Evolutionary conservation across 2,329 filamentous ascomycete species (phyloP), one percentile per base, ranked within the genome.

Genomic region (Fusarium sublunatum): DNA sequence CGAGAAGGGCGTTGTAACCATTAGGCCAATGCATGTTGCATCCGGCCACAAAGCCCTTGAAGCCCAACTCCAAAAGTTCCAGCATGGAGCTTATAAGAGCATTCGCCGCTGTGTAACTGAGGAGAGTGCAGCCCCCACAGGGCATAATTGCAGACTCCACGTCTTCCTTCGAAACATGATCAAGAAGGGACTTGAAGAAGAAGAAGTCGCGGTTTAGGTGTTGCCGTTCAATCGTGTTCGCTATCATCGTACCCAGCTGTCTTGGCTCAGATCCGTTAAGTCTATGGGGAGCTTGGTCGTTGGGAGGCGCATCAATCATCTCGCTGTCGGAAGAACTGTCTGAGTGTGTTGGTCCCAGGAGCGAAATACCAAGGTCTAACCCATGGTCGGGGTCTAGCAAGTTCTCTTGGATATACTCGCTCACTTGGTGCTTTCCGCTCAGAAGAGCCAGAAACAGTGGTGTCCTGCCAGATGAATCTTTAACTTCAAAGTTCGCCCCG

Each of bases 1-100:
- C 35, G 8, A 64, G 42, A 19, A 71, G 48, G 7, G 65, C 65
- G 19, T 71, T 71, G 50, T 63, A 71, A 4, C 69, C 69, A 11
- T 45, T 10, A 13, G 53, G 41, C 69, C 69, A 71, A 38, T 71
- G 69, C 10, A 47, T 28, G 6, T 32, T 44, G 12, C 69, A 71
- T 4, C 63, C 53, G 8, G 61, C 42, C 11, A 62, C 50, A 35
- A 71, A 61, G 3, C 67, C 69, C 3, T 15, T 43, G 13, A 71
- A 49, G 0, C 63, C 68, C 22, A 59, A 26, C 8, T 67, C 63
- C 6, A 70, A 12, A 7, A 68, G 65, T 35, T 68, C 65, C 7
- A 69, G 9, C 60, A 70, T 66, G 7, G 60, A 42, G 0, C 42
- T 35, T 12, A 54, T 43, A 11, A 42, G 34, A 4, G 26, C 8